phyloP scores from a whole-genome alignment of 805 yeast genomes.

The Cyberlindnera mycetangii region DNA sequence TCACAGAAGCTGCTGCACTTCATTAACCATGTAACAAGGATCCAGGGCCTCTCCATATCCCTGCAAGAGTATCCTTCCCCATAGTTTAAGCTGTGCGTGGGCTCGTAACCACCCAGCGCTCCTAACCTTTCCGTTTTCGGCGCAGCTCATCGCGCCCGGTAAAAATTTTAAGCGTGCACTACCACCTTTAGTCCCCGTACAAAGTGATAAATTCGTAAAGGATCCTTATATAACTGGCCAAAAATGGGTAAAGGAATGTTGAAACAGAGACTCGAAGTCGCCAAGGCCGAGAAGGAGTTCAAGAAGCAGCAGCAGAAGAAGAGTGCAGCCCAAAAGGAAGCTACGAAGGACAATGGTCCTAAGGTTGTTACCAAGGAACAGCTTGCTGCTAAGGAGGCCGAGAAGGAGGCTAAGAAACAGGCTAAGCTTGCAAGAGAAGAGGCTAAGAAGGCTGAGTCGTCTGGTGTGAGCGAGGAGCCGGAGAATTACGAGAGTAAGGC shows the following conservation, averaged over 20 bases:
- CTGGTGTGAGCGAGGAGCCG: conserved; percentile 20
- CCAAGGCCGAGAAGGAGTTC: conserved; percentile 21
- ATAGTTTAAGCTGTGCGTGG: not conserved
- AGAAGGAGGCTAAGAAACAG: conserved; percentile 19
- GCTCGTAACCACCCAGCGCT: not conserved
- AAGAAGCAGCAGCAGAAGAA: conserved; percentile 20
- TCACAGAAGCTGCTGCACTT: too few relatives aligned
- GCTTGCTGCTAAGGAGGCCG: conserved; percentile 21
- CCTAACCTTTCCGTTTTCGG: conserved; percentile 1
- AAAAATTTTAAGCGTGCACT: conserved; percentile 3
- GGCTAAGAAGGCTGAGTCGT: conserved; percentile 21
- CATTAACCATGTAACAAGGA: too few relatives aligned
- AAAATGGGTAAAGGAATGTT: conserved; percentile 29
- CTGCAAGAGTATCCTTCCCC: too few relatives aligned
- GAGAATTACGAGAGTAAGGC: conserved; percentile 46
- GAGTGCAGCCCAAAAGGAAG: conserved; percentile 20
- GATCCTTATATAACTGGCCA: not conserved
- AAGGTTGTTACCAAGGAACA: conserved; percentile 33
- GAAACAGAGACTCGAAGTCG: conserved; percentile 23
- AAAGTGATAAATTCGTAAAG: not conserved
- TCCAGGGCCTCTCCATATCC: too few relatives aligned
- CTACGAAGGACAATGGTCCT: conserved; percentile 28
- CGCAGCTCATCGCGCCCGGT: conserved; percentile 1
- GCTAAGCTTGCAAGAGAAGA: conserved; percentile 21
- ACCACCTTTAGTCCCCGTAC: not conserved